Evolutionary conservation across 108 stramenopile species (phyloP).

Genomic region (Fistulifera pelliculosa): DNA sequence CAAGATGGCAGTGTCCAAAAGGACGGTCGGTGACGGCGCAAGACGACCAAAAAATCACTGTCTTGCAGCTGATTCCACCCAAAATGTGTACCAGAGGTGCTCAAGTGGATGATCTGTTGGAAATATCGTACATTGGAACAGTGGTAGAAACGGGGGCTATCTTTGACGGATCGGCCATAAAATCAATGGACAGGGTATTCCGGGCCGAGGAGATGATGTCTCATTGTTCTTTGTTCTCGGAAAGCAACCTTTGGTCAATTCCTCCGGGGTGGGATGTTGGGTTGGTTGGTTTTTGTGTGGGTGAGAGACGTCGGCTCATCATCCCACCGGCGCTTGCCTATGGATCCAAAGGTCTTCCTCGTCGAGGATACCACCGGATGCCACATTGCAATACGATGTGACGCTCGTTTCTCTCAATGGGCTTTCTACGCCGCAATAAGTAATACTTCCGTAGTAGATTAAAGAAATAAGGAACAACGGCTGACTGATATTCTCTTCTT

Average conservation of each 20-base stretch:
- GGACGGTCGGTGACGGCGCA: conserved; percentile 38
- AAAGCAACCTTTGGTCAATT: conserved; percentile 84
- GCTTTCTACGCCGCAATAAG: conserved; percentile 69
- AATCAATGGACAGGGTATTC: conserved; percentile 65
- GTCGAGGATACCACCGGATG: conserved; percentile 75
- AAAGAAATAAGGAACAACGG: too few species aligned
- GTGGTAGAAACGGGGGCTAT: conserved; percentile 64
- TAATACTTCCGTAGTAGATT: too few species aligned
- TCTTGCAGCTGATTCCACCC: conserved; percentile 64
- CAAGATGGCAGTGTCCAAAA: conserved; percentile 40
- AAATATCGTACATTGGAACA: conserved; percentile 65
- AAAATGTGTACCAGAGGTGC: conserved; percentile 63
- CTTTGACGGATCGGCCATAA: conserved; percentile 77
- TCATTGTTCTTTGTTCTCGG: conserved; percentile 76
- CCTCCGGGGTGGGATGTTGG: conserved; percentile 86
- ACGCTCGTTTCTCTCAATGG: conserved; percentile 78
- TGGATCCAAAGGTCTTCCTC: conserved; percentile 57
- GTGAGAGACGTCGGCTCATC: conserved; percentile 65
- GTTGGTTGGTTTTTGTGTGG: conserved; percentile 50
- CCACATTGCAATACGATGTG: conserved; percentile 74
- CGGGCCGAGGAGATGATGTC: conserved; percentile 78
- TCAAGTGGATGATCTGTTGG: conserved; percentile 61
- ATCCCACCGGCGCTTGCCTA: conserved; percentile 80
- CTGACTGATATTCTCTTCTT: too few species aligned
- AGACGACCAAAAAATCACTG: conserved; percentile 58